Conservation (phyloP, 371 early-diverging fungal genomes). For the Caulochytrium protostelioides region DNA sequence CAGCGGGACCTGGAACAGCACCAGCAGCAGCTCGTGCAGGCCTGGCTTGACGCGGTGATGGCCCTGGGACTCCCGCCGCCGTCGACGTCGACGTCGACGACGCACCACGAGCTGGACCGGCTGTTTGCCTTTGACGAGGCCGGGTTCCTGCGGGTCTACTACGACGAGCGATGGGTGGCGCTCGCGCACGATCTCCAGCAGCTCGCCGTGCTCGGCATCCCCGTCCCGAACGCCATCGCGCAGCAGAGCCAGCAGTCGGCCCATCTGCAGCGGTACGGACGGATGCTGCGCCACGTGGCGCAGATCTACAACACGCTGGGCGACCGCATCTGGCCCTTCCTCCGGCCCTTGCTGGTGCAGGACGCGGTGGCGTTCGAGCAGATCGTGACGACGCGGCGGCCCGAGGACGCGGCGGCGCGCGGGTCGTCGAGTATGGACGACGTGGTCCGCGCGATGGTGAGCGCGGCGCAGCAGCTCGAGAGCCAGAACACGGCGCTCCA, state of each 20-base stretch:
- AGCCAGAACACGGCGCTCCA: conserved; percentile 19
- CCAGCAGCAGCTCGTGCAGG: background rate
- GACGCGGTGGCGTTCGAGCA: conserved; percentile 23
- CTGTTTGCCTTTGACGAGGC: background rate
- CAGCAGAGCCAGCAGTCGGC: conserved; percentile 15
- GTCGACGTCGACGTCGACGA: too few species aligned
- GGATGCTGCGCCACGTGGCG: conserved; percentile 27
- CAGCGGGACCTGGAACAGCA: background rate
- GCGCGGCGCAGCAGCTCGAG: conserved; percentile 14
- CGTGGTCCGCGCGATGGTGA: conserved; percentile 8
- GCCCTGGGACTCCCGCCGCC: background rate
- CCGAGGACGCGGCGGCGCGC: conserved; percentile 3
- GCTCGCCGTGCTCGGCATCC: conserved; percentile 16
- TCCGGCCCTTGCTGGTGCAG: conserved; percentile 23
- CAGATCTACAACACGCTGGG: conserved; percentile 36
- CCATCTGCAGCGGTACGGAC: conserved; percentile 17
- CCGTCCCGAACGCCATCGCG: conserved; percentile 14
- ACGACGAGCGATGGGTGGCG: conserved; percentile 15
- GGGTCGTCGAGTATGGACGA: background rate
- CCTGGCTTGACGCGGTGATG: background rate
- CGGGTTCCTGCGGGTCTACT: conserved; percentile 15
- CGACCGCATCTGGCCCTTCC: conserved; percentile 26
- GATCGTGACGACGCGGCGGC: conserved; percentile 15
- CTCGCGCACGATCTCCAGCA: conserved; percentile 20
- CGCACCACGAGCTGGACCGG: too few species aligned